Conservation (phyloP, 176 grass and related monocot species). For the Oropetium thomaeum region DNA sequence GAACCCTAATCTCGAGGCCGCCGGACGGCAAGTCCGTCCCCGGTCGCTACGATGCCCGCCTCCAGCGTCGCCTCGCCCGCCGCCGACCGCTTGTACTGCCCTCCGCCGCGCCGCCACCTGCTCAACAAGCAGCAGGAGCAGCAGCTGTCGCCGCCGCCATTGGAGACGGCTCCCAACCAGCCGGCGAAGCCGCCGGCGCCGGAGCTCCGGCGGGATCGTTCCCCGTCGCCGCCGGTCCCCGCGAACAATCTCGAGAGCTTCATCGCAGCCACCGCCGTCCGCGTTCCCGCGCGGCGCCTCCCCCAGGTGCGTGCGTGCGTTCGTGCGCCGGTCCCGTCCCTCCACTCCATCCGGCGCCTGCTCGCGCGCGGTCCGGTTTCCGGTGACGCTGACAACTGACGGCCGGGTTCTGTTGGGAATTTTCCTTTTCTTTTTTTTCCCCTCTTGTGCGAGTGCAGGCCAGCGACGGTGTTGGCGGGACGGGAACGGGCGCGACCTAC, state of each 20-base stretch:
- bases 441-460: slow-evolving; percentile 25
- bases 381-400: neutral
- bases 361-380: no score
- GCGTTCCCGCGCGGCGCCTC: slow-evolving; percentile 46
- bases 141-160: neutral
- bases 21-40: neutral
- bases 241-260: slow-evolving; percentile 62
- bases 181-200: slow-evolving; percentile 28
- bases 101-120: slow-evolving; percentile 50
- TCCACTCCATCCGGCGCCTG: neutral
- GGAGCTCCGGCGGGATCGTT: slow-evolving; percentile 12
- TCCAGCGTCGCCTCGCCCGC: slow-evolving; percentile 39
- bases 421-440: no score
- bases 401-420: neutral
- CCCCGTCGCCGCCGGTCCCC: neutral
- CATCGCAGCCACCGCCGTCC: slow-evolving; percentile 54
- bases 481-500: slow-evolving; percentile 26
- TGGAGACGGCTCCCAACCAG: neutral
- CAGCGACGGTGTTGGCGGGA: slow-evolving; percentile 14
- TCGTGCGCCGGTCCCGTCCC: no score
- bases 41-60: slow-evolving; percentile 17
- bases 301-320: slow-evolving; percentile 34
- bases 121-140: slow-evolving; percentile 26
- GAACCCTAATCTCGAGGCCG: neutral
- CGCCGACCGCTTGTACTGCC: slow-evolving; percentile 64